These are phyloP conservation scores for Agrocybe pediades DNA, from an alignment of 768 basidiomycete species.

Conservation along the genomic window DNA sequence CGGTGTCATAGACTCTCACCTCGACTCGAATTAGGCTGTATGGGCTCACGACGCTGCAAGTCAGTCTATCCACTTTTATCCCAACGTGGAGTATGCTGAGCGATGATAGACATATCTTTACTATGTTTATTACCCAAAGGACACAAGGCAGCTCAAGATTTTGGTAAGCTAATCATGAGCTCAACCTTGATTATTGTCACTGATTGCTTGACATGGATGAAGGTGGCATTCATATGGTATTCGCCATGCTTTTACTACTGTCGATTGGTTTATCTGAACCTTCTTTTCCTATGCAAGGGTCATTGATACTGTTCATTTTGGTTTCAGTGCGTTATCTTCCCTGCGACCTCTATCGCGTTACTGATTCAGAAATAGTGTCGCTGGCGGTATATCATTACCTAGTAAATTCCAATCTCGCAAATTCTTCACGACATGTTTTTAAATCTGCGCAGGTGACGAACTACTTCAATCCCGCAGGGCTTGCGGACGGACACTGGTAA, in stretches of 20 bases:
- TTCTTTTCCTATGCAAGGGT: too few relatives aligned
- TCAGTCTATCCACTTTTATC: conserved; percentile 8
- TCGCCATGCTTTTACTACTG: background rate
- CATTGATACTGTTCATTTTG: conserved; percentile 32
- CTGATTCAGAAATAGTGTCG: conserved; percentile 21
- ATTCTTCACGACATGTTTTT: background rate
- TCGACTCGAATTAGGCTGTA: conserved; percentile 25
- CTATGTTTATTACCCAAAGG: conserved; percentile 33
- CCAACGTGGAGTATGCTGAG: background rate
- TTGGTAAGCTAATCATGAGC: conserved; percentile 23
- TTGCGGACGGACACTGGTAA: conserved; percentile 38
- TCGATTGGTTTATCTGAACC: too few relatives aligned
- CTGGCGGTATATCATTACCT: conserved; percentile 41
- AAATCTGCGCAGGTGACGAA: conserved; percentile 32
- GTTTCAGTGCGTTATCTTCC: conserved; percentile 22
- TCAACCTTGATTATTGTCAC: background rate
- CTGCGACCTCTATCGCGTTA: background rate
- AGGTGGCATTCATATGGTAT: conserved; percentile 34
- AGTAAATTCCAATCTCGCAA: conserved; percentile 15
- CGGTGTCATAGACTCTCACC: conserved; percentile 10
- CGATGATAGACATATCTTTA: conserved; percentile 33
- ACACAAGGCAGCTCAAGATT: conserved; percentile 23
- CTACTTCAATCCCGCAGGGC: conserved; percentile 34
- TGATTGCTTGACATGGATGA: background rate
- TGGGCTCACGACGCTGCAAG: conserved; percentile 37